Conservation (phyloP, 2,329 filamentous ascomycete species). For the Curvularia sp. region DNA sequence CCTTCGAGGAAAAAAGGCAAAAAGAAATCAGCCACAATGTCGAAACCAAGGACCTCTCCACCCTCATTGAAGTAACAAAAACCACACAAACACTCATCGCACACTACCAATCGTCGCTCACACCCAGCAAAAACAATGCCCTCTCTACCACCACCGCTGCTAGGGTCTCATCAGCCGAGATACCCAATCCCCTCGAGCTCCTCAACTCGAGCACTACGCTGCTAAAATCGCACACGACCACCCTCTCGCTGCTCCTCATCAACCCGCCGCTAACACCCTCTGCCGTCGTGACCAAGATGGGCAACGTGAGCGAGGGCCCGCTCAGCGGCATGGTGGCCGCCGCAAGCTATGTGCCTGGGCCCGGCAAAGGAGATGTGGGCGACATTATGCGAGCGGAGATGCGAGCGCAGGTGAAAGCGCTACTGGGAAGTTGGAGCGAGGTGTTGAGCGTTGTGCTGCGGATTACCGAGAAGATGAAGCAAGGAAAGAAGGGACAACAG, state of each 20-base stretch:
- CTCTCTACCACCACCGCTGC: not conserved
- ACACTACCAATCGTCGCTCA: conserved; percentile 47
- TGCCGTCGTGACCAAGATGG: conserved; percentile 73
- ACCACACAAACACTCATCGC: conserved; percentile 46
- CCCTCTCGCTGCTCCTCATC: conserved; percentile 83
- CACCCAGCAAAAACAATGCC: conserved; percentile 20
- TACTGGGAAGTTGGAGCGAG: conserved; percentile 67
- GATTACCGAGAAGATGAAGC: conserved; percentile 60
- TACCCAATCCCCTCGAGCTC: conserved; percentile 64
- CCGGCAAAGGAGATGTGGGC: conserved; percentile 32
- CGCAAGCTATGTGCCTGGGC: conserved; percentile 27
- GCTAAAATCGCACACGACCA: conserved; percentile 83
- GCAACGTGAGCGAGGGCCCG: conserved; percentile 74
- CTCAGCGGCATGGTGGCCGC: conserved; percentile 75
- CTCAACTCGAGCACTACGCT: conserved; percentile 75
- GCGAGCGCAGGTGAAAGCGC: conserved; percentile 66
- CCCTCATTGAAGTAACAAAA: conserved; percentile 46
- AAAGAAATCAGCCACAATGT: conserved; percentile 17
- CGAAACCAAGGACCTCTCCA: conserved; percentile 35
- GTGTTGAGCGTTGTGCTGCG: conserved; percentile 67
- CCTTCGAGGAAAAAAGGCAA: not conserved
- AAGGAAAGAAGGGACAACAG: conserved; percentile 30
- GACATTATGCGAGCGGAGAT: conserved; percentile 69
- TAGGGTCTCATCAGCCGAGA: conserved; percentile 26
- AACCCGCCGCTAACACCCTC: conserved; percentile 85